These are phyloP conservation scores for Acanthamoeba sp. DNA, from an alignment of 208 protist genomes.

Conservation along the genomic window DNA sequence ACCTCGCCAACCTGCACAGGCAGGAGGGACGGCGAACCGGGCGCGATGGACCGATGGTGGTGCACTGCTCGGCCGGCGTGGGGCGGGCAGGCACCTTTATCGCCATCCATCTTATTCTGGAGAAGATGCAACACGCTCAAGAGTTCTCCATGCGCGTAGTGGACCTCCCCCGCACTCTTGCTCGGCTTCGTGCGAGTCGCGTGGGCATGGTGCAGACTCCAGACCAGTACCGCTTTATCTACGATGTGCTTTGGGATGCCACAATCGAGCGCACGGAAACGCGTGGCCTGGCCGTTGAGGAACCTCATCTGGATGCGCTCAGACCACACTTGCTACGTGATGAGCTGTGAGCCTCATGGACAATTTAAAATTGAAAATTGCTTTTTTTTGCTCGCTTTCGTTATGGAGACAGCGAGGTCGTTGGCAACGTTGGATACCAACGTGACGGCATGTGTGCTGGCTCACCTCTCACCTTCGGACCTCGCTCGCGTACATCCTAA, in stretches of 20 bases:
- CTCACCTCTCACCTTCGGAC: not conserved
- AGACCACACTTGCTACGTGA: too few relatives aligned
- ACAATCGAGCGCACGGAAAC: not conserved
- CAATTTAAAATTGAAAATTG: too few relatives aligned
- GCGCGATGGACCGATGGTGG: slow-evolving; percentile 21
- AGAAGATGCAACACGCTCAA: slow-evolving; percentile 18
- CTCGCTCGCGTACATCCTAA: not conserved
- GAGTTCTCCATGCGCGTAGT: not conserved
- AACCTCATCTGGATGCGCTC: too few relatives aligned
- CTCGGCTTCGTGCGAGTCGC: not conserved
- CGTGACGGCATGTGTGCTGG: not conserved
- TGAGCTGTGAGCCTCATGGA: too few relatives aligned
- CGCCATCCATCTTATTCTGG: slow-evolving; percentile 29
- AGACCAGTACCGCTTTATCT: slow-evolving; percentile 44
- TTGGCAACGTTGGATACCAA: not conserved
- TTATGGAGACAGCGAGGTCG: too few relatives aligned
- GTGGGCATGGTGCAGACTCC: slow-evolving; percentile 51
- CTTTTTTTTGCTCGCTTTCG: too few relatives aligned
- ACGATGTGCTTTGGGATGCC: slow-evolving; percentile 17
- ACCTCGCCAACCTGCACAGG: not conserved
- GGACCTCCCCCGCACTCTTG: not conserved
- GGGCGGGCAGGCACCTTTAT: slow-evolving; percentile 73
- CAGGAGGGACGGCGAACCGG: not conserved
- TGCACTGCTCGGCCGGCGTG: slow-evolving; percentile 72
- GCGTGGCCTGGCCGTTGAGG: too few relatives aligned